Evolutionary conservation across 192 early-diverging fungal genomes (phyloP).

Genomic region (Coemansia sp.): DNA sequence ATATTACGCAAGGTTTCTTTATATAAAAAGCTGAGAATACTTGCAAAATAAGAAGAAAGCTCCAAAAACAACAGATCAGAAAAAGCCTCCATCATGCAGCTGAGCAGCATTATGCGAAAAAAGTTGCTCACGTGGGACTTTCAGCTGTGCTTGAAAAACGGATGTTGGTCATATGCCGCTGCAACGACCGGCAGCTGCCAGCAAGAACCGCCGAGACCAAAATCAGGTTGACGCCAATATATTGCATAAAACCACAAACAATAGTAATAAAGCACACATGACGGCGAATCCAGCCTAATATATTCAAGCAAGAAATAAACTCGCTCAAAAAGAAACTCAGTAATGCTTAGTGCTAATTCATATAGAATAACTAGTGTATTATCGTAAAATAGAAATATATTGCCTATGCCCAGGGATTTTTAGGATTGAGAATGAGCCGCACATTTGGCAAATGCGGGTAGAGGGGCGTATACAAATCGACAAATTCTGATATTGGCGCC

Average conservation of each 20-base stretch:
- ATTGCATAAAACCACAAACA: no score
- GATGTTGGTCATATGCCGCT: no score
- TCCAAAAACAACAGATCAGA: constrained; percentile 1
- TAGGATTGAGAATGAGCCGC: not conserved
- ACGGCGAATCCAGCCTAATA: constrained; percentile 12
- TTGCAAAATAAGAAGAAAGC: constrained; percentile 6
- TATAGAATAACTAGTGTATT: no score
- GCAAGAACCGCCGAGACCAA: constrained; percentile 41
- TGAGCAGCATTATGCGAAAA: not conserved
- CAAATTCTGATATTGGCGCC: not conserved
- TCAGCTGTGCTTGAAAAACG: constrained; percentile 19
- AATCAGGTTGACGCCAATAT: constrained; percentile 22
- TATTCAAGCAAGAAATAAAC: no score
- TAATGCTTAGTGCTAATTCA: no score
- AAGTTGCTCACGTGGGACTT: not conserved
- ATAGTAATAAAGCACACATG: no score
- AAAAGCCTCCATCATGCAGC: not conserved
- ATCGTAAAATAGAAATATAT: no score
- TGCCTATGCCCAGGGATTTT: not conserved
- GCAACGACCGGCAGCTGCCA: constrained; percentile 34
- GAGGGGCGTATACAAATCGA: not conserved
- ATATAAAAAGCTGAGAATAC: constrained; percentile 4
- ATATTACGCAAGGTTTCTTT: not conserved
- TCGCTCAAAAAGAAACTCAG: not conserved
- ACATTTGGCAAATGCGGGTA: not conserved